Base-by-base conservation (phyloP, 257 asterid genomes). In the Solanum arcanum region DNA sequence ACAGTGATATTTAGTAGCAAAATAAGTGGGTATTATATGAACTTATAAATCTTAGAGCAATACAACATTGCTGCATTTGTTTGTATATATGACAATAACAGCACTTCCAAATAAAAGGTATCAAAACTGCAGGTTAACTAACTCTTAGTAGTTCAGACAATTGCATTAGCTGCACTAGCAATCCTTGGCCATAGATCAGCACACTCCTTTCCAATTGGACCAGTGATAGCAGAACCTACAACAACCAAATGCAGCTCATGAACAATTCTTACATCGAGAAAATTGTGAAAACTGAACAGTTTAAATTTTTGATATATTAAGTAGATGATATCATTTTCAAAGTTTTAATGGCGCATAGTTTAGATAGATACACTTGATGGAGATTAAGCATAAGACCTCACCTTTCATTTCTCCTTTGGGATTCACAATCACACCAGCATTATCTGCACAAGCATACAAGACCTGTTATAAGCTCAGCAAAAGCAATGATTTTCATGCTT, bases 341-440 rank as follows among this genome's bases (percentile, higher is more conserved):
- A 35, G 46, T 20, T 2, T 1, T 31, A 18, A 33, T 72, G 78
- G 59, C 83, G 13, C 42, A 42, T 41, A 42, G 60, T 23, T 42
- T 42, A 42, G 33, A 11, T n/a, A n/a, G 12, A n/a, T 42, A n/a
- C n/a, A 42, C n/a, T 76, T 76, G 60, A 41, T 5, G n/a, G 60
- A 77, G n/a, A 25, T 44, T 44, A 44, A 44, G 39, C 66, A 46
- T 9, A 25, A 1, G 25, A 78, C 14, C 86, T 18, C 88, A 93
- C 91, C 93, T 91, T 91, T 91, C 96, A 92, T 92, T 91, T 92
- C 95, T 18, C 94, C 95, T 84, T 92, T 92, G 2, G 94, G 93
- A 86, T 92, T 91, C 29, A 92, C 95, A 78, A 94, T 90, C 21
- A 94, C 95, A 73, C 94, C 93, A 23, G 94, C 95, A 86, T 93